Evolutionary conservation across 345 rosid genomes (phyloP).

Genomic region (Hirschfeldia incana): DNA sequence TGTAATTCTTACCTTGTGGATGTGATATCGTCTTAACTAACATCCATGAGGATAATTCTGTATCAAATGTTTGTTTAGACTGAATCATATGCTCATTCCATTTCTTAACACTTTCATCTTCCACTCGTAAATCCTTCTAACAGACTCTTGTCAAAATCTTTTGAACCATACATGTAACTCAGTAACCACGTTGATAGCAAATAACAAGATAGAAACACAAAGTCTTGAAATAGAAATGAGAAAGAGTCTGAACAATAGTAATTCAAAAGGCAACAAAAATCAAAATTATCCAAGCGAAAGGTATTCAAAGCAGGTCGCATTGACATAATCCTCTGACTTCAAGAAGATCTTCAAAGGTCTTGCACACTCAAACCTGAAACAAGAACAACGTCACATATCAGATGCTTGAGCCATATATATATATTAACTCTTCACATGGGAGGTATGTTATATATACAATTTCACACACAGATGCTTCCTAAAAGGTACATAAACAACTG

Average conservation of each 20-base stretch:
- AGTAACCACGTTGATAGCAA: not conserved
- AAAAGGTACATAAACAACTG: not conserved
- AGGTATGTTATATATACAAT: not conserved
- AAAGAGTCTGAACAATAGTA: not conserved
- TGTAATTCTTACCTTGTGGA: conserved; percentile 16
- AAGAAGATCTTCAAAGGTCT: conserved; percentile 49
- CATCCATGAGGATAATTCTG: not conserved
- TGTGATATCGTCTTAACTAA: conserved; percentile 10
- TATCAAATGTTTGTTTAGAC: conserved; percentile 1
- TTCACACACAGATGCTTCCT: not conserved
- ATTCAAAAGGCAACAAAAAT: conserved; percentile 6
- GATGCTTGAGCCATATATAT: not conserved
- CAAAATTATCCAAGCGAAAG: not conserved
- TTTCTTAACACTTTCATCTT: not conserved
- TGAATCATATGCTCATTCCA: not conserved
- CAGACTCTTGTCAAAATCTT: not conserved
- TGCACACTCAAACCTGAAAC: conserved; percentile 77
- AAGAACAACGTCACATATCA: not conserved
- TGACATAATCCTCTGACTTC: not conserved
- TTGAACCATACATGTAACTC: not conserved
- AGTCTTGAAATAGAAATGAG: not conserved
- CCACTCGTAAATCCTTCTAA: not conserved
- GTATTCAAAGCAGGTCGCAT: not conserved
- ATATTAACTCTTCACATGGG: not conserved
- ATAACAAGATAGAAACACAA: conserved; percentile 7